Evolutionary conservation across 345 rosid species (phyloP), one percentile per base, ranked within the genome.

Genomic region (Dimocarpus longan): DNA sequence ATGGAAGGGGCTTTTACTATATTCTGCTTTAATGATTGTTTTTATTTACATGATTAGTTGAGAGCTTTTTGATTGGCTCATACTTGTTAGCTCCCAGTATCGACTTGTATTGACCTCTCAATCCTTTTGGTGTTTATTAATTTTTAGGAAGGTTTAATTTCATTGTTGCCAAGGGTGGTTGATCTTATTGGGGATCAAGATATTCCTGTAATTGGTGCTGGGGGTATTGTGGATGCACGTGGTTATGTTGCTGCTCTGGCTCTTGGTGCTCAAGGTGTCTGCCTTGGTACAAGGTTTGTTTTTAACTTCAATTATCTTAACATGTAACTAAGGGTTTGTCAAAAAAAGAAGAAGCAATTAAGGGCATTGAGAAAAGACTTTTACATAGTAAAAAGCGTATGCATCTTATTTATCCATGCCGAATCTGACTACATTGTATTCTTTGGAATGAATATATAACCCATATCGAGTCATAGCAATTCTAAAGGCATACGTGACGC

Each of bases 161-260:
- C 93, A 44, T 81, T 94, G 86, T 76, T 94, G 87, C 97, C 98
- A 22, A 87, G 90, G 80, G 93, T 93, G 52, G 90, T 89, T 57
- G 97, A 94, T 84, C 76, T 90, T 79, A 87, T 90, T 10, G 89
- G 91, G 32, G 87, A 87, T 76, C 66, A 66, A 8, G 86, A 81
- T 76, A 88, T 94, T 72, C 96, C 97, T n/a, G 91, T 94, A 63
- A 93, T 94, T 0, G 97, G 95, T 78, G 93, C 98, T 67, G 98
- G 98, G 6, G 92, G 93, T 13, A 90, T 94, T 40, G 91, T 83
- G 24, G 93, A 95, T 83, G 89, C 84, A 8, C 98, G 96, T 10
- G 98, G 98, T 48, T 93, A 90, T 78, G 97, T 94, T 3, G 95
- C 97, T 46, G 93, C 96, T 40, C 87, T 95, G 89, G 91, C 95